Base-by-base conservation (phyloP, 768 basidiomycete species). In the Xerocomus potaroensis region DNA sequence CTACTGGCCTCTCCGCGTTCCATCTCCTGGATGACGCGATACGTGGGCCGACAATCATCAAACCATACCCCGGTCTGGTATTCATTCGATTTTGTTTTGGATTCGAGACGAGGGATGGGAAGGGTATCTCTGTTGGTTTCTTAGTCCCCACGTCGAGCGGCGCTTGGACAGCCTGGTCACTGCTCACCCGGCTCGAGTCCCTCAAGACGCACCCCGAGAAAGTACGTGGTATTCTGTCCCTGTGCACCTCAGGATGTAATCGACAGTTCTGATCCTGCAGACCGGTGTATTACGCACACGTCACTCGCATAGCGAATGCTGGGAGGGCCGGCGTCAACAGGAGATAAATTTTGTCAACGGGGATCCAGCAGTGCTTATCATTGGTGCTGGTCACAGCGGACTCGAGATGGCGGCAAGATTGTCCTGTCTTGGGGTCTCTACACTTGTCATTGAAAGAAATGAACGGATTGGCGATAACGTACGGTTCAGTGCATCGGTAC, bases 331-430 rank as follows among this genome's bases (percentile, higher is more conserved):
- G 19, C 70, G 80, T 27, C 61, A 57, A 37, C 59, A 59, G 9
- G 71, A 77, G 50, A 44, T 58, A 8, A 67, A 72, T 23, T 81
- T 81, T 53, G 67, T 65, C 26, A 72, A 72, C 16, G 53, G 50
- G 9, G 69, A 75, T 29, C 83, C 82, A 0, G 70, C 71, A 1
- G 86, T 87, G 7, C 65, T 87, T 32, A 63, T 87, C 36, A 69
- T 84, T 18, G 81, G 83, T 8, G 82, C 73, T 4, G 82, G 83
- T 1, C 87, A 86, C 47, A 75, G 76, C 51, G 87, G 86, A 4
- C 64, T 90, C 35, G 76, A 70, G 29, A 55, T 80, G 1, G 84
- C 84, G 0, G 81, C 83, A 2, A 69, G 83, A 21, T 65, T 89
- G 50, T 79, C 80, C 51, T 66, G 65, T 30, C 64, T 86, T 23